Conservation (phyloP, 1,284 basidiomycete species). For the Thelephora terrestris region DNA sequence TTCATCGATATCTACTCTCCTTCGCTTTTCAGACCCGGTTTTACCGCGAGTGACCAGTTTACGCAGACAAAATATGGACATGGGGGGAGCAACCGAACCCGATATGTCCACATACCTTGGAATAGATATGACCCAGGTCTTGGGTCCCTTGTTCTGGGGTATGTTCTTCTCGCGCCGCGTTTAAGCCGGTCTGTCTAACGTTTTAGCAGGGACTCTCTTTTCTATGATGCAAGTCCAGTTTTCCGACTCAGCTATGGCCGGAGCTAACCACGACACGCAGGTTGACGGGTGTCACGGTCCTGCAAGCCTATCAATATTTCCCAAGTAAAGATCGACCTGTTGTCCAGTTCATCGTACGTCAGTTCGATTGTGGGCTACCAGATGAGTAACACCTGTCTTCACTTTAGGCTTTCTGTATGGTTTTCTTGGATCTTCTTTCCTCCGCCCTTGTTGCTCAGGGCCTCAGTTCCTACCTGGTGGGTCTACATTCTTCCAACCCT, state of each 20-base stretch:
- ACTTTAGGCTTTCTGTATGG: not conserved
- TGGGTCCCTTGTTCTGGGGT: slow-evolving; percentile 11
- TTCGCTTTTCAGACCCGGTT: not conserved
- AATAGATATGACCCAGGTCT: slow-evolving; percentile 5
- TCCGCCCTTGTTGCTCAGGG: slow-evolving; percentile 10
- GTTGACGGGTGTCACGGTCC: slow-evolving; percentile 9
- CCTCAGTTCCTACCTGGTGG: slow-evolving; percentile 8
- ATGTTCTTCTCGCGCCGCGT: not conserved
- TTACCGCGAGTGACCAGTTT: not conserved
- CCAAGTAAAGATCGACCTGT: slow-evolving; percentile 5
- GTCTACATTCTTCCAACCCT: not conserved
- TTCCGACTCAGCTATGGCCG: not conserved
- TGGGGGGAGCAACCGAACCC: not conserved
- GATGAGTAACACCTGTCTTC: not conserved
- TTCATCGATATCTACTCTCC: too few relatives aligned
- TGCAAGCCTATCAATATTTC: slow-evolving; percentile 9
- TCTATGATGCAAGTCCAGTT: slow-evolving; percentile 6
- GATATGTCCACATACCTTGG: slow-evolving; percentile 4
- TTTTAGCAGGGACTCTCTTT: slow-evolving; percentile 6
- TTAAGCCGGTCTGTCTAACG: not conserved
- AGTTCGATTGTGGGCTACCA: not conserved
- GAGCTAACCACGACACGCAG: slow-evolving; percentile 1
- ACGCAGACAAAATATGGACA: not conserved
- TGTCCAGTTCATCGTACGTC: slow-evolving; percentile 5
- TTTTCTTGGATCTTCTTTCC: slow-evolving; percentile 7